Evolutionary conservation across 1,284 basidiomycete genomes (phyloP).

Genomic region (Fomitopsis pinicola): DNA sequence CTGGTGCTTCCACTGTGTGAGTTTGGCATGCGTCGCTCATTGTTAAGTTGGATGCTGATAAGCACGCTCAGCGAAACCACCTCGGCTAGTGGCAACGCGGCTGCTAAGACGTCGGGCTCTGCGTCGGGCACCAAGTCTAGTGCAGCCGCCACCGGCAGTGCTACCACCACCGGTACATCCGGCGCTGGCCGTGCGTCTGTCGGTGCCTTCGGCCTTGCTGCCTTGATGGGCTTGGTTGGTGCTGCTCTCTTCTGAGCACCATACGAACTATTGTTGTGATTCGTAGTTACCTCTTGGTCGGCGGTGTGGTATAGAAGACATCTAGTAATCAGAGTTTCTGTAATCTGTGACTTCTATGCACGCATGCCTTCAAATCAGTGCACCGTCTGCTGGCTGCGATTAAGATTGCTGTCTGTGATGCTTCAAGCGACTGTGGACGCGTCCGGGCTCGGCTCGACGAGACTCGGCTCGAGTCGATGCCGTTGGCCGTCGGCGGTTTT

Average conservation of each 20-base stretch:
- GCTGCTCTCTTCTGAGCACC: constrained; percentile 38
- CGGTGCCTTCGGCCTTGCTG: constrained; percentile 37
- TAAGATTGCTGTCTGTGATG: background rate
- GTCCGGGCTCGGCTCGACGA: too few species aligned
- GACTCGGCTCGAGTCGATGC: background rate
- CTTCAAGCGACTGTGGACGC: too few species aligned
- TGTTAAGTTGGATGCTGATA: background rate
- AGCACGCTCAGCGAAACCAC: constrained; percentile 6
- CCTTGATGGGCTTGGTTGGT: constrained; percentile 44
- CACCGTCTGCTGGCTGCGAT: background rate
- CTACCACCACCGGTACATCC: constrained; percentile 2
- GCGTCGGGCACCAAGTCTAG: constrained; percentile 8
- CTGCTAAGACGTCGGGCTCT: constrained; percentile 12
- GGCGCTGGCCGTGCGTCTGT: constrained; percentile 18
- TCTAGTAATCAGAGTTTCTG: background rate
- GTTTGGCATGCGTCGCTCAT: background rate
- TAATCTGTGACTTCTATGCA: background rate
- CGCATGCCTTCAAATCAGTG: background rate
- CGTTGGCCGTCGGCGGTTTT: too few species aligned
- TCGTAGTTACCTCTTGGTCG: background rate
- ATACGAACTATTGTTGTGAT: background rate
- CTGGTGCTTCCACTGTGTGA: background rate
- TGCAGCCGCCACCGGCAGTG: constrained; percentile 10
- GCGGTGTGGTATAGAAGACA: background rate
- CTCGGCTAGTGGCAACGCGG: constrained; percentile 17